Evolutionary conservation across 371 early-diverging fungal genomes (phyloP), one percentile per base, ranked within the genome.

Genomic region (Syncephalastrum contaminatum): DNA sequence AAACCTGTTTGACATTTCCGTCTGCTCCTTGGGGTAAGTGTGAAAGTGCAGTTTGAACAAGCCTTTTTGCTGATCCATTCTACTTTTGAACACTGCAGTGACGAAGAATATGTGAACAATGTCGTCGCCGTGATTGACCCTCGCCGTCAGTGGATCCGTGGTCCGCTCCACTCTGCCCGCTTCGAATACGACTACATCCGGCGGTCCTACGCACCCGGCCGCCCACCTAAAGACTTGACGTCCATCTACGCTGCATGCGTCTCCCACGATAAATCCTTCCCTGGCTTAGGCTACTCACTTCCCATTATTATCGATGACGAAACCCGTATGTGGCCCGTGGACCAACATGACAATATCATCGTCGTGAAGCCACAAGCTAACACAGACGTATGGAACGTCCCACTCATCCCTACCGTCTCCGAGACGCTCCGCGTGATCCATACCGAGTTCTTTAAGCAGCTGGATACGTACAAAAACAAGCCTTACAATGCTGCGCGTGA

Each of bases 311-410:
- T 91, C 18, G 92, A 91, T 54, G 92, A 91, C 58, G 82, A 86
- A 66, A 85, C 80, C 7, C 72, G 75, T 8, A 88, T 88, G 86
- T 91, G 92, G 92, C 88, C 88, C 6, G 25, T 62, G 12, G 87
- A 88, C 13, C 92, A 91, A 54, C 89, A 86, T 43, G 89, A 88
- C 53, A 87, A 88, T 58, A 86, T 91, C 50, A 87, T 91, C 55
- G 88, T 88, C 47, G 88, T 91, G 46, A 81, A 80, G 51, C 78
- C 83, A 30, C 80, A 75, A 51, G 56, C 56, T 16, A 72, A 72
- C 22, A 68, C 77, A 0, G 56, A 67, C 4, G 80, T 85, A 4
- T 90, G 91, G 91, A 83, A 83, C 44, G 91, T 90, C 6, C 73
- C 81, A 18, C 57, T 90, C 42, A 87, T 85, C 53, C 88, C 89